A percentile compares a stretch with the other conserved stretches of the same genome.
phyloP scores from a whole-genome alignment of 139 green algal species.

The Chlamydomonas sphaeroides region DNA sequence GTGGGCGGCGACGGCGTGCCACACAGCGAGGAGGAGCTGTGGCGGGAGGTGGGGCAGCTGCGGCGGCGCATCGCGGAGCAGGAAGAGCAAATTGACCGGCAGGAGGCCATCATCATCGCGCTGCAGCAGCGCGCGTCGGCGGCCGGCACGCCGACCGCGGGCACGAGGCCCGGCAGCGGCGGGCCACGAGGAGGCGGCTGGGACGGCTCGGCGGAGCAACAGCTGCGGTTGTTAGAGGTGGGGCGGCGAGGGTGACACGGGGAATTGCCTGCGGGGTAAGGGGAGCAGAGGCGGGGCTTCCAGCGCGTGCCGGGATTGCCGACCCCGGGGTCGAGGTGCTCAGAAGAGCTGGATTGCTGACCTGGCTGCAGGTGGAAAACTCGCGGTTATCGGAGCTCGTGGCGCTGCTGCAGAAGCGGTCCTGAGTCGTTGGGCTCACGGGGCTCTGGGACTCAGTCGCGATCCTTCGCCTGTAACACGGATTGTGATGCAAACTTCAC shows the following conservation, averaged over 20 bases:
- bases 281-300: too few relatives aligned
- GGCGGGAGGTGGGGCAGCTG: slow-evolving; percentile 44
- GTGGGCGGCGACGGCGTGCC: too few relatives aligned
- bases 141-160: slow-evolving; percentile 3
- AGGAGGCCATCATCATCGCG: slow-evolving; percentile 55
- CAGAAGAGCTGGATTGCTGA: too few relatives aligned
- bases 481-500: too few relatives aligned
- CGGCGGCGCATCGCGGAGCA: slow-evolving; percentile 38
- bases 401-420: slow-evolving; percentile 4
- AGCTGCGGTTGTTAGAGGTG: slow-evolving; percentile 29
- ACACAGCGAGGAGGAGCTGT: slow-evolving; percentile 50
- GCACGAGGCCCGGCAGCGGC: neutral
- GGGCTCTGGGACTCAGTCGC: too few relatives aligned
- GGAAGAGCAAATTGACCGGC: slow-evolving; percentile 50
- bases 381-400: slow-evolving; percentile 25
- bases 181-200: neutral
- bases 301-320: too few relatives aligned
- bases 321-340: too few relatives aligned
- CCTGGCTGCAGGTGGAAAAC: slow-evolving; percentile 41
- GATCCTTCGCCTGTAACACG: too few relatives aligned
- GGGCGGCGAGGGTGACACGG: too few relatives aligned
- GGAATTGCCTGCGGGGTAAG: too few relatives aligned
- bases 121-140: slow-evolving; percentile 42
- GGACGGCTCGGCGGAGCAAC: slow-evolving; percentile 27
- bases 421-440: too few relatives aligned